Percentiles rank a stretch among this genome's conserved stretches.
Conservation (phyloP, 2,329 filamentous ascomycete species). For the Ceratocystis variospora region DNA sequence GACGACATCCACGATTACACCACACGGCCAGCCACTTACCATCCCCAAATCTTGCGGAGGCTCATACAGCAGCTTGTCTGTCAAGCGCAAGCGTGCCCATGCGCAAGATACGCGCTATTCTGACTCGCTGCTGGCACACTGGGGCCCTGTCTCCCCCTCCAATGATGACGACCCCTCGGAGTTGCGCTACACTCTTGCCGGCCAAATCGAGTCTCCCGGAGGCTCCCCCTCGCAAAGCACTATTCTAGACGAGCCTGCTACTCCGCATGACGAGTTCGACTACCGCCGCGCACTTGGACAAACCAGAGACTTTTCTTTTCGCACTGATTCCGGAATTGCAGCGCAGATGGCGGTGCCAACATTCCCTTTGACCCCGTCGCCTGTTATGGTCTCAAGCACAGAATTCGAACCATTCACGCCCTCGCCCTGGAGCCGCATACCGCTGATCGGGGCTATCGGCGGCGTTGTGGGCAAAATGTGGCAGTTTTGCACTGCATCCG, state of each 20-base stretch:
- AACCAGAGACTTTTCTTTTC: conserved; percentile 24
- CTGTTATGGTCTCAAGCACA: not conserved
- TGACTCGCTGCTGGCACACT: not conserved
- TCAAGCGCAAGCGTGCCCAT: conserved; percentile 11
- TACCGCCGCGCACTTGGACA: conserved; percentile 39
- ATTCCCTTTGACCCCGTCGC: not conserved
- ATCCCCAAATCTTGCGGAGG: not conserved
- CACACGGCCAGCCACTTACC: not conserved
- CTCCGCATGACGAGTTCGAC: conserved; percentile 43
- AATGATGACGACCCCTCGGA: conserved; percentile 8
- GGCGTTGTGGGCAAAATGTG: conserved; percentile 65
- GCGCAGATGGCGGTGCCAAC: not conserved
- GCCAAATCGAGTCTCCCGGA: conserved; percentile 32
- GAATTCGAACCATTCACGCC: not conserved
- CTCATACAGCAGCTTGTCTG: not conserved
- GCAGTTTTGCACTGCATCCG: conserved; percentile 60
- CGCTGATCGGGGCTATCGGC: conserved; percentile 46
- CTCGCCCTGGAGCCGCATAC: conserved; percentile 37
- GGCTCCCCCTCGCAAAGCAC: conserved; percentile 18
- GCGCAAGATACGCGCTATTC: not conserved
- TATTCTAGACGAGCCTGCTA: conserved; percentile 27
- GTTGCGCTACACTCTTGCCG: conserved; percentile 31
- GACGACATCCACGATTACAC: not conserved
- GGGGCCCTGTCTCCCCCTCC: not conserved
- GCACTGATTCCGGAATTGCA: not conserved